Base-by-base conservation (phyloP, 805 yeast species). In the Zygosaccharomyces lentus region DNA sequence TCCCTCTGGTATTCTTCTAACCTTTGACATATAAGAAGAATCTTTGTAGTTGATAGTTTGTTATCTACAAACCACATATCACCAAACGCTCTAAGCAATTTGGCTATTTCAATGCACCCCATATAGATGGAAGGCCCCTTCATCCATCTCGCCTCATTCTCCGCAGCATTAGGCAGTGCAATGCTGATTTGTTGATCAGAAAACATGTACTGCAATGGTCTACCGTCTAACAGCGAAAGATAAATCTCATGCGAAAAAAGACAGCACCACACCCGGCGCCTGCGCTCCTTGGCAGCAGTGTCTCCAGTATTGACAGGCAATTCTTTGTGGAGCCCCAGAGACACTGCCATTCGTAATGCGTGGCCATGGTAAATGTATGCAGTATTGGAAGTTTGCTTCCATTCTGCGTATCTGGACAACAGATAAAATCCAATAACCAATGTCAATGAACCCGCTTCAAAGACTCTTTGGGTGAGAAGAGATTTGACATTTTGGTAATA, bases 241-340 rank as follows among this genome's bases (percentile, higher is more conserved):
- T 83, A 81, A 13, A 80, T 76, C 60, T 81, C 87, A 54, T 79
- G 79, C 42, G 77, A 73, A 52, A 77, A 80, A 8, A 83, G 53
- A 1, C 83, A 82, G 84, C 86, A 82, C 85, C 86, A 82, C 26
- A 80, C 60, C 45, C 86, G 64, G 55, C 84, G 68, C 52, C 85
- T 71, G 59, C 75, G 70, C 53, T 80, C 86, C 46, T 65, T 65
- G 15, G 68, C 58, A 43, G 59, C 57, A 19, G 44, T 38, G 16
- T 50, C 54, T 29, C 50, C 56, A 19, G 45, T 13, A 7, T 47
- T 41, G 16, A 10, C 23, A 19, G 43, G 68, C 13, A 46, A 39
- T 48, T 80, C 84, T 43, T 75, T 75, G 56, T 80, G 76, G 21
- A 82, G 63, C 3, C 87, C 89, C 34, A 82, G 59, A 0, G 84